phyloP scores from a whole-genome alignment of 2,329 filamentous ascomycete species.

The Fusarium oxysporum region DNA sequence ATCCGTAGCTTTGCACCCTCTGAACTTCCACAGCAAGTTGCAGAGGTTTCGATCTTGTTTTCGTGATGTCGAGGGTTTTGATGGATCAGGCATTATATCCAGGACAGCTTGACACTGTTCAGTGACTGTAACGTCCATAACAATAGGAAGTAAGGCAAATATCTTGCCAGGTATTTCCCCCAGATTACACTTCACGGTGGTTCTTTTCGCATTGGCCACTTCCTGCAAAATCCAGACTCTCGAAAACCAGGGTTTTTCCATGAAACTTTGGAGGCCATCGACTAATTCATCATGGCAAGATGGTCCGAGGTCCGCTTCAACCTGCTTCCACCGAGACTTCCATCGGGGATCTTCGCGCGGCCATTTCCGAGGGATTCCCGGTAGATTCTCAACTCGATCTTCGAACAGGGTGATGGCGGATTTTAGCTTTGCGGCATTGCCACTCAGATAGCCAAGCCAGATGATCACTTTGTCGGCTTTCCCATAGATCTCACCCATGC shows the following conservation, averaged over 20 bases:
- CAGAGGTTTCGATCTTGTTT: too few species aligned
- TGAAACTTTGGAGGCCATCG: rapidly evolving
- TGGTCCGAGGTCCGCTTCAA: background rate
- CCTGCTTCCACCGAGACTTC: background rate
- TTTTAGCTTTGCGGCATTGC: rapidly evolving
- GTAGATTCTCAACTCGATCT: too few species aligned
- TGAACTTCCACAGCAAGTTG: too few species aligned
- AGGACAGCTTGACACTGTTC: slow-evolving; percentile 17
- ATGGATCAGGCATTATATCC: too few species aligned
- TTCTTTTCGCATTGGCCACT: background rate
- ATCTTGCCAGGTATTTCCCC: background rate
- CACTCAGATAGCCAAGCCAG: background rate
- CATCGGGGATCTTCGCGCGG: too few species aligned
- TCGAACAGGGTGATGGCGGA: background rate
- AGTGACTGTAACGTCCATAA: too few species aligned
- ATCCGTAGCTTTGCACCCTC: too few species aligned
- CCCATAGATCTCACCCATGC: background rate
- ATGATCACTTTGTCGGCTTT: background rate
- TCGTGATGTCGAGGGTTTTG: too few species aligned
- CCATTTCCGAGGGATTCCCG: too few species aligned
- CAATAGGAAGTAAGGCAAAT: too few species aligned
- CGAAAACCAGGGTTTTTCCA: background rate
- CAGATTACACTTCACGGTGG: background rate
- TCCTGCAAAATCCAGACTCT: slow-evolving; percentile 30
- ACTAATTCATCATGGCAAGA: background rate